phyloP scores from a whole-genome alignment of 2,329 filamentous ascomycete genomes.

The Botrytis tulipae region DNA sequence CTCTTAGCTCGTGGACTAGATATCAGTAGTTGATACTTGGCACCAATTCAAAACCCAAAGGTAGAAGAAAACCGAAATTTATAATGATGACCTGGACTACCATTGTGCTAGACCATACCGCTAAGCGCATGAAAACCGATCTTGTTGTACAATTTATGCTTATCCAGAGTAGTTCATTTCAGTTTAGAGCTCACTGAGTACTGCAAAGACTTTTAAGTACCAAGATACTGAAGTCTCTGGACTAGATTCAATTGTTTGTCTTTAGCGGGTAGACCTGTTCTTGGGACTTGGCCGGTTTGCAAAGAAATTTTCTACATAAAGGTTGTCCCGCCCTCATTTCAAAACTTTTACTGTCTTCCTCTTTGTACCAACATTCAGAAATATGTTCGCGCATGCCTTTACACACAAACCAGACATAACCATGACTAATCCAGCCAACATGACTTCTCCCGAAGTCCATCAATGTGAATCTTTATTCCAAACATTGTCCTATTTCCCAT shows the following conservation, averaged over 20 bases:
- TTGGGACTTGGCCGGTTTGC: neutral
- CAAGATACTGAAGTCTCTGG: neutral
- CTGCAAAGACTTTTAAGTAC: neutral
- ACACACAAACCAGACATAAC: neutral
- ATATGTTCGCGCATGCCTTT: neutral
- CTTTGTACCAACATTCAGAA: neutral
- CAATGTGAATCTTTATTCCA: neutral
- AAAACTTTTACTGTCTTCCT: neutral
- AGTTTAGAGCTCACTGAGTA: neutral
- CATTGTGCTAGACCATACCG: no score
- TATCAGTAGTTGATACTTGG: neutral
- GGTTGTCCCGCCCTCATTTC: accelerated
- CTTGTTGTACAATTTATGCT: no score
- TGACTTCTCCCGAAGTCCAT: neutral
- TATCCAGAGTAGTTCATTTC: no score
- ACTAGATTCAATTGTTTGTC: neutral
- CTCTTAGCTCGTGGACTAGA: neutral
- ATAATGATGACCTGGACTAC: no score
- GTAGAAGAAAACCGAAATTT: no score
- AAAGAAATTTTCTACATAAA: neutral
- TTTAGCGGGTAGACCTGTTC: neutral
- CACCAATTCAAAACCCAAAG: neutral
- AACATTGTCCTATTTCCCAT: neutral
- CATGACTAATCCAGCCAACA: neutral
- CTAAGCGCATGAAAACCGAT: no score